phyloP scores from a whole-genome alignment of 2,329 filamentous ascomycete species.

The Curvularia lunata region DNA sequence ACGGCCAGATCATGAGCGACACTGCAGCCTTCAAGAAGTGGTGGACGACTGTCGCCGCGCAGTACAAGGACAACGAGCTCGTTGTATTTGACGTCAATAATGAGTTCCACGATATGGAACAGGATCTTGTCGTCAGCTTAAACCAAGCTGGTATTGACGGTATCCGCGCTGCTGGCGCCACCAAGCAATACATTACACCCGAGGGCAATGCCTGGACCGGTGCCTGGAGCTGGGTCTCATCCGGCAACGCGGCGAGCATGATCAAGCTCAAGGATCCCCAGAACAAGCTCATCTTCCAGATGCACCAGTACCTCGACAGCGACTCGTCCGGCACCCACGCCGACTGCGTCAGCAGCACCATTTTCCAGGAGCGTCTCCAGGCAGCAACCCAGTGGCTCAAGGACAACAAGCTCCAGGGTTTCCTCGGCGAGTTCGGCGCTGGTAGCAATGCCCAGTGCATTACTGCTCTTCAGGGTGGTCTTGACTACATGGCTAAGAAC shows the following conservation, averaged over 20 bases:
- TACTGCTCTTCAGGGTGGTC: constrained; percentile 57
- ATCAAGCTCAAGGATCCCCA: constrained; percentile 58
- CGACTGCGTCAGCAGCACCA: constrained; percentile 60
- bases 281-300: constrained; percentile 64
- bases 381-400: constrained; percentile 62
- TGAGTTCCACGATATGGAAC: constrained; percentile 55
- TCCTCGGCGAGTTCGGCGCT: constrained; percentile 63
- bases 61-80: constrained; percentile 50
- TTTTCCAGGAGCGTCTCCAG: constrained; percentile 59
- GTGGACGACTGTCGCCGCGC: constrained; percentile 52
- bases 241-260: constrained; percentile 55
- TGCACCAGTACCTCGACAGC: constrained; percentile 67
- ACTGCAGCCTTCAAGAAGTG: constrained; percentile 51
- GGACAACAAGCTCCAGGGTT: constrained; percentile 58
- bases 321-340: constrained; percentile 61
- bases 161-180: constrained; percentile 54
- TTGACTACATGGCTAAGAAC: constrained; percentile 57
- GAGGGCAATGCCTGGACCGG: constrained; percentile 61
- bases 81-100: constrained; percentile 59
- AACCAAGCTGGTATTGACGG: constrained; percentile 57
- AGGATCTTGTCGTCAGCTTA: constrained; percentile 53
- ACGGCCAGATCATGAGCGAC: constrained; percentile 54
- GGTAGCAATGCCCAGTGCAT: constrained; percentile 60
- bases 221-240: constrained; percentile 58
- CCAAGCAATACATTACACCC: constrained; percentile 64